These are phyloP conservation scores for Boletus rubropictus DNA, from an alignment of 768 basidiomycete genomes.

Conservation along the genomic window DNA sequence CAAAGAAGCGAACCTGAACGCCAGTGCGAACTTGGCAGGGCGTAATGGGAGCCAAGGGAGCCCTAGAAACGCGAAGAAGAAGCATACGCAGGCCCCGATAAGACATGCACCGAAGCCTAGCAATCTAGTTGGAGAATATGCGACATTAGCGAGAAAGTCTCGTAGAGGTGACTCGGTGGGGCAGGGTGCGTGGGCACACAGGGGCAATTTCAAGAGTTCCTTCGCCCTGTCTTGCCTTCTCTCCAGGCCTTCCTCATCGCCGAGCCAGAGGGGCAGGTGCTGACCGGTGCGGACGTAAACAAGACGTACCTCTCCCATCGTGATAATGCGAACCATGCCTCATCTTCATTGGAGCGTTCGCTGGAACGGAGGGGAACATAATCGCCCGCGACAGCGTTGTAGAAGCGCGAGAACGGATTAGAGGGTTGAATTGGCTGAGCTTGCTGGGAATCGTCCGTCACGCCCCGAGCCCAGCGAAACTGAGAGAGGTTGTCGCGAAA, in stretches of 20 bases:
- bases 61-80: constrained; percentile 85
- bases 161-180: not conserved
- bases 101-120: constrained; percentile 88
- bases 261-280: not conserved
- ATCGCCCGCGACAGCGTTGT: constrained; percentile 76
- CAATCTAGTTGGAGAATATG: constrained; percentile 44
- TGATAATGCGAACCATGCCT: constrained; percentile 88
- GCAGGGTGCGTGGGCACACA: not conserved
- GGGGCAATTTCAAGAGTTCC: not conserved
- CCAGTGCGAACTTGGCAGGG: constrained; percentile 86
- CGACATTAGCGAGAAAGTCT: not conserved
- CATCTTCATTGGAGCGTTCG: constrained; percentile 88
- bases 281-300: not conserved
- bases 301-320: constrained; percentile 82
- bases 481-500: constrained; percentile 75
- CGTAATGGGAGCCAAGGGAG: constrained; percentile 62
- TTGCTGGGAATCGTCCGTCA: constrained; percentile 62
- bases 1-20: constrained; percentile 55
- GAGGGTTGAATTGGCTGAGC: constrained; percentile 30
- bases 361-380: constrained; percentile 83
- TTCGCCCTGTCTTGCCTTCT: not conserved
- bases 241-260: not conserved
- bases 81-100: constrained; percentile 88
- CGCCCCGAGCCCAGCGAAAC: constrained; percentile 79
- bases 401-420: constrained; percentile 83